Conservation (phyloP, 2,329 filamentous ascomycete genomes). For the Orbilia blumenaviensis region DNA sequence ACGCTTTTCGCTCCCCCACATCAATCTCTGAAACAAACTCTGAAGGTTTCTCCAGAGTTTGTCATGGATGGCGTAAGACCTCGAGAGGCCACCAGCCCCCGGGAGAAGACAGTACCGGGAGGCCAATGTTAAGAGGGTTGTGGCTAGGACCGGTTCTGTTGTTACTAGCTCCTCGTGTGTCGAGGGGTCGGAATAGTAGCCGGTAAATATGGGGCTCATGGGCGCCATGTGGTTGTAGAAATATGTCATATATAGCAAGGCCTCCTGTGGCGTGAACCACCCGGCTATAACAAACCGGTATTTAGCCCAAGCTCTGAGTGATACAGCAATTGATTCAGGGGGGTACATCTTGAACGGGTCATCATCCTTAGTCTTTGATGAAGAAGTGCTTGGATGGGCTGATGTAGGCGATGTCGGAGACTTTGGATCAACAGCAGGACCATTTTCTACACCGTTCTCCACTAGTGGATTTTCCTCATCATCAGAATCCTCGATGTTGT, state of each 20-base stretch:
- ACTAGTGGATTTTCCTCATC: conserved; percentile 27
- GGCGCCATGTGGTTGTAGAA: conserved; percentile 93
- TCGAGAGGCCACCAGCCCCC: conserved; percentile 80
- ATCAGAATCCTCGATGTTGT: conserved; percentile 40
- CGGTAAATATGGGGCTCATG: conserved; percentile 90
- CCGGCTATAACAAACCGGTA: conserved; percentile 95
- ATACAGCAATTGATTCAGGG: conserved; percentile 65
- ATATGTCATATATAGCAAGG: conserved; percentile 92
- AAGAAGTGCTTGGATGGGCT: conserved; percentile 37
- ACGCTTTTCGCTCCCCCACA: conserved; percentile 74
- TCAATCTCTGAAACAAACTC: conserved; percentile 91
- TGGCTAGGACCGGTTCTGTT: conserved; percentile 90
- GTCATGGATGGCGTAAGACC: conserved; percentile 91
- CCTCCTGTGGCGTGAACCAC: conserved; percentile 94
- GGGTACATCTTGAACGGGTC: conserved; percentile 51
- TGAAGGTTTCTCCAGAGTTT: conserved; percentile 94
- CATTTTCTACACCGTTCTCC: conserved; percentile 22
- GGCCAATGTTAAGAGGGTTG: conserved; percentile 89
- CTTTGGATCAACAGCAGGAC: neutral
- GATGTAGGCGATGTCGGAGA: conserved; percentile 40
- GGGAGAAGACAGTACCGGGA: conserved; percentile 84
- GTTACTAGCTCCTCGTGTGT: conserved; percentile 81
- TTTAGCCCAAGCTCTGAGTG: conserved; percentile 85
- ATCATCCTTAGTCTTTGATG: conserved; percentile 47
- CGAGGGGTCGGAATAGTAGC: conserved; percentile 65